Base-by-base conservation (phyloP, 306 rosid genomes). In the Glycine latifolia region DNA sequence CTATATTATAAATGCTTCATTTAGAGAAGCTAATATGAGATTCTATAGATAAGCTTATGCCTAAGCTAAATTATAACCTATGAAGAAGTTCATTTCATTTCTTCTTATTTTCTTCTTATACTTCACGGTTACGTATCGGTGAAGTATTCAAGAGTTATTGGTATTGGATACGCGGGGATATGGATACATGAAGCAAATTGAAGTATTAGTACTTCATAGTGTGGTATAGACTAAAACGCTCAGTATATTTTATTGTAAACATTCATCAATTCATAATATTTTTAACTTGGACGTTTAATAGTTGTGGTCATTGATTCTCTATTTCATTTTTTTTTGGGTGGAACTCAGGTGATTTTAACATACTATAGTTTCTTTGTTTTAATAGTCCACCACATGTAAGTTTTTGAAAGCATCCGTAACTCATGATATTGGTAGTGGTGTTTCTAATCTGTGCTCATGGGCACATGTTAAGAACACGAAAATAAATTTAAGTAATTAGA, bases 251-350 rank as follows among this genome's bases (percentile, higher is more conserved):
- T 17, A 35, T 73, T 73, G 56, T 15, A 55, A 63, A 47, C 47
- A 71, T 71, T 73, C 20, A 60, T 46, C 35, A 53, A 7, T 59
- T 49, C 61, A 16, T 6, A 20, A 20, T 17, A 1, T 76, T 70
- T 75, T 2, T 7, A 41, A 50, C 68, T 41, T 68, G 20, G 16
- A 49, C 62, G 41, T 55, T 77, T 20, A 65, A 20, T 70, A 79
- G 31, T 67, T 69, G 48, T 54, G 16, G 49, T 65, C 26, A 14
- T 65, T 44, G 47, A 61, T 78, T 62, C 47, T 71, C 37, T 63
- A 11, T 71, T 66, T 78, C 49, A 26, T 83, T 67, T 70, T 62
- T 33, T 79, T 72, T 46, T 17, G 78, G 61, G 17, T 69, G 56
- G 49, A 60, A 41, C 39, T 61, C 6, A 60, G 37, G 48, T 10